Base-by-base conservation (phyloP, 352 stramenopile species). In the Globisporangium splendens region DNA sequence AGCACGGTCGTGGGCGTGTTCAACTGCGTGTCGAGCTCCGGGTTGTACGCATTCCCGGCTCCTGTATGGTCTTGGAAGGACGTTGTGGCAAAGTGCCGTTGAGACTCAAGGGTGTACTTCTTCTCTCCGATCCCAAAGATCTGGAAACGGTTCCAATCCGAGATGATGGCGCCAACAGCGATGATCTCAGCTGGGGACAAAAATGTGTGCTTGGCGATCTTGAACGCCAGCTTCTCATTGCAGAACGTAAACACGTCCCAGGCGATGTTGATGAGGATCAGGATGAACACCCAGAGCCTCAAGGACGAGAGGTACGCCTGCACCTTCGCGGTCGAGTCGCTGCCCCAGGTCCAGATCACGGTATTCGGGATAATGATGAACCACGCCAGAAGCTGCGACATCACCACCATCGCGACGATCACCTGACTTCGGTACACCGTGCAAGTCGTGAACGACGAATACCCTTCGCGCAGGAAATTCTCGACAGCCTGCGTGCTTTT, bases 221-320 rank as follows among this genome's bases (percentile, higher is more conserved):
- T 8, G 18, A 77, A 61, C 0, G 72, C 70, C 6, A 38, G 47
- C 1, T 66, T 53, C 61, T 87, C 77, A 33, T 69, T 41, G 12
- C 46, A 49, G 8, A 41, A 39, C 11, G 73, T 68, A 22, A 73
- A 28, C 0, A 63, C 42, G 62, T 76, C 63, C 74, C 74, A 87
- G 1, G 59, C 20, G 1, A 33, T 48, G 50, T 81, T 79, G 38
- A 83, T 46, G 13, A 50, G 48, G 12, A 79, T 41, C 15, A 79
- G 42, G 28, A 79, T 56, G 17, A 87, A 62, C 18, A 63, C 57
- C 61, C 66, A 76, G 10, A 69, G 31, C 15, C 77, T 69, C 50
- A 77, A 20, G 28, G 75, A 64, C 24, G 74, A 73, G 41, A 83
- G 49, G 46, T 70, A 60, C 7, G 63, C 55, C 47, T 87, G 68